Evolutionary conservation across 208 protist species (phyloP).

Genomic region (Phytomonas sp.): DNA sequence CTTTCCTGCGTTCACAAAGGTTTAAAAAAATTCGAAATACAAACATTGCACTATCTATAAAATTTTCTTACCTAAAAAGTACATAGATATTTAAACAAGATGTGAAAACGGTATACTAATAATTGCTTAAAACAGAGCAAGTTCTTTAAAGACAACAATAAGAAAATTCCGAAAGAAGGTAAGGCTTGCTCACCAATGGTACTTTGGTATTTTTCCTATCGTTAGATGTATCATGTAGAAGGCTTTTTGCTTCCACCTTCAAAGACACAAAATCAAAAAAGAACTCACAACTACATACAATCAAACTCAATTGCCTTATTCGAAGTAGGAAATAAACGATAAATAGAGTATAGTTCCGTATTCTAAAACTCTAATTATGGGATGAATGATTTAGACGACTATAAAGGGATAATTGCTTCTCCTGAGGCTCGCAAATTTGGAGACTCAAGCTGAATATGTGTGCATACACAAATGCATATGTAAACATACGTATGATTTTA

Average conservation of each 20-base stretch:
- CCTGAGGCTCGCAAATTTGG: neutral
- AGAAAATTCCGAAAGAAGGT: neutral
- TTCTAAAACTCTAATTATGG: neutral
- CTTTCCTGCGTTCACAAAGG: neutral
- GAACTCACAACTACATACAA: neutral
- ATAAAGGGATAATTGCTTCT: neutral
- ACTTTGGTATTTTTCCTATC: conserved; percentile 1
- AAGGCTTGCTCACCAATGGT: conserved; percentile 1
- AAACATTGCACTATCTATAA: neutral
- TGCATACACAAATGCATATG: neutral
- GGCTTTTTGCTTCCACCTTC: neutral
- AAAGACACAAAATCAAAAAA: conserved; percentile 3
- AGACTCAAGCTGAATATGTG: neutral
- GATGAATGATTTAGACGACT: neutral
- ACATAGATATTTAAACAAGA: neutral
- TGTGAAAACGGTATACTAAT: conserved; percentile 3
- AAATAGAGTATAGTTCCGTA: neutral
- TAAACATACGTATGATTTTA: neutral
- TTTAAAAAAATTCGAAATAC: neutral
- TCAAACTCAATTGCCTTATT: neutral
- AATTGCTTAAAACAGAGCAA: conserved; percentile 5
- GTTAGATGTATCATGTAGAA: neutral
- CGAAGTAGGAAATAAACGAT: neutral
- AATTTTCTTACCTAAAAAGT: neutral
- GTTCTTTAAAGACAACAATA: neutral